Conservation (phyloP, 2,329 filamentous ascomycete genomes). For the Epichloe uncinata region DNA sequence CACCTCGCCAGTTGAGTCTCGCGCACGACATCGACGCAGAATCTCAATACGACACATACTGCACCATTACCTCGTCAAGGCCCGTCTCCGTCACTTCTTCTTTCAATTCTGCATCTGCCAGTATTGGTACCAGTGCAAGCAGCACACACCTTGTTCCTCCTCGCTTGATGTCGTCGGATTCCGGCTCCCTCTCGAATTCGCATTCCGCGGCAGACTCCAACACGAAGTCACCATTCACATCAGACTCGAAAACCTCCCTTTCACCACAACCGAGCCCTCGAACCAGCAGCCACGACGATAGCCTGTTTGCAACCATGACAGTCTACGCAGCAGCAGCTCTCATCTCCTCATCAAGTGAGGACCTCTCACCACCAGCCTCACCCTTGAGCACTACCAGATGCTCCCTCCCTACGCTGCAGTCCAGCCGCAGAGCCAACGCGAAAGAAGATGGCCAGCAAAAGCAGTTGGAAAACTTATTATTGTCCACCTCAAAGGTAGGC, state of each 20-base stretch:
- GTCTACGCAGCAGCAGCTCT: conserved; percentile 5
- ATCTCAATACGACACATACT: conserved; percentile 1
- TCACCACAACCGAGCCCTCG: neutral
- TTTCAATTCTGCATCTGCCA: neutral
- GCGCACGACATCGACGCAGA: conserved; percentile 3
- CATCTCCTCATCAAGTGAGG: conserved; percentile 3
- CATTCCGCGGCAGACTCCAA: neutral
- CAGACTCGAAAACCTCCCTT: neutral
- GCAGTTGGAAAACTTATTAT: conserved; percentile 24
- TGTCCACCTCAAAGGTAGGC: conserved; percentile 25
- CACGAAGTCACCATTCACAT: too few species aligned
- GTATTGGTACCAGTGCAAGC: neutral
- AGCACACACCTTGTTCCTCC: neutral
- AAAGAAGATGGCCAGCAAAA: neutral
- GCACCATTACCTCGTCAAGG: neutral
- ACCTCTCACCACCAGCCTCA: neutral
- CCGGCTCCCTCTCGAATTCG: neutral
- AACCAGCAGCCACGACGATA: conserved; percentile 5
- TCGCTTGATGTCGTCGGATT: neutral
- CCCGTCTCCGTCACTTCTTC: neutral
- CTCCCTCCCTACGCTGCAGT: neutral
- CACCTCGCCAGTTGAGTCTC: neutral
- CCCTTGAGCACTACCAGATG: neutral
- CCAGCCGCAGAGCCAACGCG: neutral
- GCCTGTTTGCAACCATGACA: conserved; percentile 7